Evolutionary conservation across 1,284 basidiomycete species (phyloP).

Genomic region (Trichosporon sp.): DNA sequence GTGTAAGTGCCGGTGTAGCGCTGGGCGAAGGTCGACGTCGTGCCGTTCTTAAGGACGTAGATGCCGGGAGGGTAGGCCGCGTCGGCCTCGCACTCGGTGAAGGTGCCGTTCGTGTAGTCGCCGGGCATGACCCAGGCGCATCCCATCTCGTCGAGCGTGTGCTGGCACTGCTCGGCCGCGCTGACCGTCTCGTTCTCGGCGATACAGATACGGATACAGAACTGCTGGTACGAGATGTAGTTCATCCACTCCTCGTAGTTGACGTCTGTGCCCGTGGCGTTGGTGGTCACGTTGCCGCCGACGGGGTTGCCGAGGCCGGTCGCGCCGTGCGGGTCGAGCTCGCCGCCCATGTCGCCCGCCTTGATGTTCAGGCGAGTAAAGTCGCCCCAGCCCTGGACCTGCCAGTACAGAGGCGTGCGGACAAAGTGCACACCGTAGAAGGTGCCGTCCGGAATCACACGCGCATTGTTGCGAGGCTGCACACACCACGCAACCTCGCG

Average conservation of each 20-base stretch:
- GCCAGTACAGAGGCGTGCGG: slow-evolving; percentile 53
- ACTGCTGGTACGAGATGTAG: slow-evolving; percentile 47
- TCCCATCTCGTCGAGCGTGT: slow-evolving; percentile 49
- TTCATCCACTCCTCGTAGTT: slow-evolving; percentile 54
- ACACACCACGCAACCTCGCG: slow-evolving; percentile 56
- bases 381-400: slow-evolving; percentile 49
- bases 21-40: slow-evolving; percentile 47
- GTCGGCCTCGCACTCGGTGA: slow-evolving; percentile 48
- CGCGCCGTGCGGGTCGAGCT: slow-evolving; percentile 53
- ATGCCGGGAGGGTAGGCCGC: slow-evolving; percentile 47
- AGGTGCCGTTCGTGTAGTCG: slow-evolving; percentile 48
- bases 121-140: slow-evolving; percentile 50
- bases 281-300: slow-evolving; percentile 54
- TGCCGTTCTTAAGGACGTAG: slow-evolving; percentile 41
- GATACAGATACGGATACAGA: slow-evolving; percentile 50
- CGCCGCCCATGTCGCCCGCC: slow-evolving; percentile 49
- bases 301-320: slow-evolving; percentile 52
- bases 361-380: slow-evolving; percentile 50
- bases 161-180: slow-evolving; percentile 42
- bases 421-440: slow-evolving; percentile 52
- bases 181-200: slow-evolving; percentile 42
- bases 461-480: slow-evolving; percentile 52
- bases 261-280: slow-evolving; percentile 51
- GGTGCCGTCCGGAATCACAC: slow-evolving; percentile 52
- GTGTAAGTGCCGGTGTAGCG: slow-evolving; percentile 48